A percentile compares a stretch with the other conserved stretches of the same genome.
Conservation (phyloP, 192 early-diverging fungal genomes). For the Pecoramyces ruminantium region DNA sequence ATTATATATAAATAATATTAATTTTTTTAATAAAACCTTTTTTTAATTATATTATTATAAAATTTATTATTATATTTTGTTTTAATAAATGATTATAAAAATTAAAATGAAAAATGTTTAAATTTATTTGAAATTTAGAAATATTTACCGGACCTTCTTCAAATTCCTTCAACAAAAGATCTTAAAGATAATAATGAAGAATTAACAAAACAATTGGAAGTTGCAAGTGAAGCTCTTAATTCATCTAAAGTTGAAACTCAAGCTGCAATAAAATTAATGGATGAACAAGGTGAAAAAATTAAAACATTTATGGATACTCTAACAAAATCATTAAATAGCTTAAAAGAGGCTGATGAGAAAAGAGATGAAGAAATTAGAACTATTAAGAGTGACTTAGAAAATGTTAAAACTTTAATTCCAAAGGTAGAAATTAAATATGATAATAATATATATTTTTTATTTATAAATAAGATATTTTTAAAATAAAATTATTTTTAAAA, state of each 20-base stretch:
- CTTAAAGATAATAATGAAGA: slow-evolving; percentile 18
- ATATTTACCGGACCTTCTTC: slow-evolving; percentile 13
- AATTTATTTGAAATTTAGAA: slow-evolving; percentile 7
- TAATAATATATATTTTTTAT: too few species aligned
- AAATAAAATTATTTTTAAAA: too few species aligned
- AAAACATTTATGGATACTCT: slow-evolving; percentile 15
- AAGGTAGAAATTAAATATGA: slow-evolving; percentile 22
- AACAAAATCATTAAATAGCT: slow-evolving; percentile 3
- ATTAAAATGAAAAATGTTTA: too few species aligned
- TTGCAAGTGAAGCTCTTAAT: neutral
- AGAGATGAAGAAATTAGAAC: slow-evolving; percentile 48
- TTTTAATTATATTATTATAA: too few species aligned
- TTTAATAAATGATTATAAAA: too few species aligned
- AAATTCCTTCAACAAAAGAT: slow-evolving; percentile 58
- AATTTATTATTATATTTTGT: too few species aligned
- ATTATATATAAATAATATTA: too few species aligned
- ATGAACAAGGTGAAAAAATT: slow-evolving; percentile 51
- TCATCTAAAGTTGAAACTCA: neutral
- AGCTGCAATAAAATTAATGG: slow-evolving; percentile 20
- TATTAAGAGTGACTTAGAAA: slow-evolving; percentile 58
- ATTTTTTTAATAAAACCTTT: too few species aligned
- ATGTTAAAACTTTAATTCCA: slow-evolving; percentile 50
- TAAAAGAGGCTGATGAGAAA: slow-evolving; percentile 38
- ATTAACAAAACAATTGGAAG: neutral
- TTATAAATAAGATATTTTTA: too few species aligned